Evolutionary conservation across 345 rosid species (phyloP), one percentile per base, ranked within the genome.

Genomic region (Lepidium aucheri): DNA sequence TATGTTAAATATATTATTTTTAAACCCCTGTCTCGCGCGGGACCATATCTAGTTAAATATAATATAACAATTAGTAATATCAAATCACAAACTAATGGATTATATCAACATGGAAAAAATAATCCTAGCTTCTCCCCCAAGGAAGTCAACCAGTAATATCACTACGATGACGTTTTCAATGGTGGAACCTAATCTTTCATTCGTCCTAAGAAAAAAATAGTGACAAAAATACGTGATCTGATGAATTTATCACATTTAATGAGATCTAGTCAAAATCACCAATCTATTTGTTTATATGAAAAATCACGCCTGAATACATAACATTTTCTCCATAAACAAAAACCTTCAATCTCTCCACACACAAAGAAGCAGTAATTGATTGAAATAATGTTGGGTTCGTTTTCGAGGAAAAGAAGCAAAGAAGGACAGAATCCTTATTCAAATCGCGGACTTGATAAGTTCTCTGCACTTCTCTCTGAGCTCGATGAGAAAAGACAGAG

Each of bases 381-480:
- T 35, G 6, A 18, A 3, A 13, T 64, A 8, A 65, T 65, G 76
- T 7, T 65, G 45, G 61, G 77, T 28, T 64, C 63, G 5, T 74
- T 67, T 60, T 74, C 77, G 2, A 80, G 75, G 42, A 81, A 52
- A 69, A 67, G 52, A 72, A 67, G 75, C 57, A 76, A 65, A 56
- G 76, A 67, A 63, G 65, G 13, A 65, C 76, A 82, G 73, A 90
- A 91, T 79, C 97, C 96, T 1, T 90, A 80, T 60, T 78, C 97
- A 4, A 54, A 43, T 8, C 84, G 76, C 1, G 95, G 97, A 47
- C 90, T 84, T 3, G 92, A 86, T 43, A 90, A 83, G 51, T 90
- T 90, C 80, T 77, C 90, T 6, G 78, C 82, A 4, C 92, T 87
- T 34, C 16, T 87, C 53, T 72, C 87, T 0, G 87, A 88, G 12